These are phyloP conservation scores for Talaromyces sp. DNA, from an alignment of 2,329 filamentous ascomycete species.

Conservation along the genomic window DNA sequence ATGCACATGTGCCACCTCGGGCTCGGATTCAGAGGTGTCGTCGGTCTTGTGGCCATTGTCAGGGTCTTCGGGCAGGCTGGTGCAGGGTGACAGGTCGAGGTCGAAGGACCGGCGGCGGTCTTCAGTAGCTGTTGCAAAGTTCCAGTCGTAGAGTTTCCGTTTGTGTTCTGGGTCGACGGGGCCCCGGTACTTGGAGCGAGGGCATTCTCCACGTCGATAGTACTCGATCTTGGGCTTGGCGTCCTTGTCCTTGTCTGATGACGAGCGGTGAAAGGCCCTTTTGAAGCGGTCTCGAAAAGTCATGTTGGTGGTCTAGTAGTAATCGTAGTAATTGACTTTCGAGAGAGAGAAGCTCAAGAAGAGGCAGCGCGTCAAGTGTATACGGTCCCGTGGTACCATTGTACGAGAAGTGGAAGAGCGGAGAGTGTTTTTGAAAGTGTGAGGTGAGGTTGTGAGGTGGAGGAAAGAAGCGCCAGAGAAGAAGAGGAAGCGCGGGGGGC, in stretches of 20 bases:
- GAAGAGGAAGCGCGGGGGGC: background rate
- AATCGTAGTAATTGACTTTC: background rate
- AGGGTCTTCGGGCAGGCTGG: constrained; percentile 20
- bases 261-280: constrained; percentile 30
- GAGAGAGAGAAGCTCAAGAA: constrained; percentile 2
- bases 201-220: constrained; percentile 45
- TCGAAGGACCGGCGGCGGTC: constrained; percentile 32
- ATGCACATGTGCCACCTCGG: constrained; percentile 12
- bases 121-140: constrained; percentile 33
- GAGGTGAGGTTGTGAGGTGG: background rate
- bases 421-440: background rate
- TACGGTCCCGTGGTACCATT: constrained; percentile 7
- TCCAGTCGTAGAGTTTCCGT: constrained; percentile 40
- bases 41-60: constrained; percentile 18
- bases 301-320: constrained; percentile 20
- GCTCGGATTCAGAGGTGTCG: constrained; percentile 14
- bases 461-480: background rate
- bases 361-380: constrained; percentile 4
- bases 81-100: constrained; percentile 34
- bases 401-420: constrained; percentile 1
- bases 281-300: constrained; percentile 34
- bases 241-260: constrained; percentile 18
- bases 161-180: constrained; percentile 45
- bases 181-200: constrained; percentile 46
- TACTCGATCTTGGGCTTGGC: constrained; percentile 43